Percentiles rank a stretch among this genome's conserved stretches.
phyloP scores from a whole-genome alignment of 192 early-diverging fungal species.

The Coemansia sp. region DNA sequence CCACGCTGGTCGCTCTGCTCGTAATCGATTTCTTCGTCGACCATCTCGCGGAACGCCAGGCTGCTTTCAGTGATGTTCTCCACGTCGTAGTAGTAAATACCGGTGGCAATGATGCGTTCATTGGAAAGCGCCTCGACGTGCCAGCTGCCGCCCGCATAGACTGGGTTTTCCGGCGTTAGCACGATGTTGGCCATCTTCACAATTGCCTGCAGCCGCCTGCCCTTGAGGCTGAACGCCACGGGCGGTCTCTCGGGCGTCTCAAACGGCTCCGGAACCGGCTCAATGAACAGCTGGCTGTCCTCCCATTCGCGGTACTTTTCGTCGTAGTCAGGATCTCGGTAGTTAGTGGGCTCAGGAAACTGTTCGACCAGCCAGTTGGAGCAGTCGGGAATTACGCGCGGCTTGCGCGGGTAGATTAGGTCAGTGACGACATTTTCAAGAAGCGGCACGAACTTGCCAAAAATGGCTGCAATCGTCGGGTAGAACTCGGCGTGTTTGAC shows the following conservation, averaged over 20 bases:
- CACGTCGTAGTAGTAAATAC: conserved; percentile 18
- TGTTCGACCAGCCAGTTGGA: not conserved
- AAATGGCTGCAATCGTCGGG: conserved; percentile 38
- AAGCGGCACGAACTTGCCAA: conserved; percentile 59
- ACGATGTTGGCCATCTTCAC: conserved; percentile 24
- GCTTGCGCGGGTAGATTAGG: not conserved
- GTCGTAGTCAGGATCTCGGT: conserved; percentile 4
- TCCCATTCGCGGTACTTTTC: conserved; percentile 16
- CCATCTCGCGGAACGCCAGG: conserved; percentile 15
- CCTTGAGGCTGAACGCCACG: conserved; percentile 3
- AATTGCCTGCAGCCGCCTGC: conserved; percentile 23
- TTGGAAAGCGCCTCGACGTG: conserved; percentile 13
- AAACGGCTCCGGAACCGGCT: not conserved
- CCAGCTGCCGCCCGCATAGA: conserved; percentile 20
- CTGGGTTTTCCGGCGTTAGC: conserved; percentile 11
- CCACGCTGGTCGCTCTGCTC: not conserved
- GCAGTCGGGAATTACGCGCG: not conserved
- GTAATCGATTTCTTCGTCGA: not conserved
- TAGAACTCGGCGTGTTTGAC: conserved; percentile 51
- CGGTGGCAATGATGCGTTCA: conserved; percentile 19
- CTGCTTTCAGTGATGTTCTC: conserved; percentile 14
- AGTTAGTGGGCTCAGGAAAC: not conserved
- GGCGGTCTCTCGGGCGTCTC: not conserved
- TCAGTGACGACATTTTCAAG: conserved; percentile 54
- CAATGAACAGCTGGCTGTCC: not conserved